Percentiles rank a stretch among this genome's conserved stretches.
phyloP scores from a whole-genome alignment of 164 flowering plant genomes.

The Vitis rupestris region DNA sequence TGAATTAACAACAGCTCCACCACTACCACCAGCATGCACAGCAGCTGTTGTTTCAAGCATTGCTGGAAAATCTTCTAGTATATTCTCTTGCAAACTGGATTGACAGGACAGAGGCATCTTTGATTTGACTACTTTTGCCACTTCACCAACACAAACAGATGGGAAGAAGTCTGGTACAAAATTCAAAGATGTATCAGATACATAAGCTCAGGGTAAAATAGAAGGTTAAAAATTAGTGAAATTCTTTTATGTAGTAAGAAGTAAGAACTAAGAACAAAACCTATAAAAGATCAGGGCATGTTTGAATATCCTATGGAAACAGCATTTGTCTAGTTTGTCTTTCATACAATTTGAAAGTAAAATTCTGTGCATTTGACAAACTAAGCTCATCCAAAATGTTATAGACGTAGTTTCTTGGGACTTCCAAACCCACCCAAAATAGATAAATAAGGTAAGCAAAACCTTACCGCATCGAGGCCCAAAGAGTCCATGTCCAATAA shows the following conservation, averaged over 20 bases:
- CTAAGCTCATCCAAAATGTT: too few relatives aligned
- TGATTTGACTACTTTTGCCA: conserved; percentile 72
- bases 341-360: not conserved
- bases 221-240: not conserved
- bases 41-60: conserved; percentile 98
- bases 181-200: conserved; percentile 1
- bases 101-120: conserved; percentile 29
- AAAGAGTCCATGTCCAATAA: conserved; percentile 93
- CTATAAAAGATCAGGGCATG: not conserved
- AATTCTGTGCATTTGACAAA: not conserved
- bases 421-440: not conserved
- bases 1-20: conserved; percentile 86
- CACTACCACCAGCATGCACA: conserved; percentile 96
- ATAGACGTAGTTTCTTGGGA: not conserved
- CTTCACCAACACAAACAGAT: conserved; percentile 74
- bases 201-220: conserved; percentile 11
- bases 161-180: conserved; percentile 57
- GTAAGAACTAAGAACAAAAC: not conserved
- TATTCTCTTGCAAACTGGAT: conserved; percentile 16
- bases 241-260: not conserved
- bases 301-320: not conserved
- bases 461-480: conserved; percentile 87
- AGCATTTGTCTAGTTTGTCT: too few relatives aligned
- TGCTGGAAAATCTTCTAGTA: conserved; percentile 44
- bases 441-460: conserved; percentile 3